Evolutionary conservation across 2,329 filamentous ascomycete genomes (phyloP).

Genomic region (Pyrenochaeta sp.): DNA sequence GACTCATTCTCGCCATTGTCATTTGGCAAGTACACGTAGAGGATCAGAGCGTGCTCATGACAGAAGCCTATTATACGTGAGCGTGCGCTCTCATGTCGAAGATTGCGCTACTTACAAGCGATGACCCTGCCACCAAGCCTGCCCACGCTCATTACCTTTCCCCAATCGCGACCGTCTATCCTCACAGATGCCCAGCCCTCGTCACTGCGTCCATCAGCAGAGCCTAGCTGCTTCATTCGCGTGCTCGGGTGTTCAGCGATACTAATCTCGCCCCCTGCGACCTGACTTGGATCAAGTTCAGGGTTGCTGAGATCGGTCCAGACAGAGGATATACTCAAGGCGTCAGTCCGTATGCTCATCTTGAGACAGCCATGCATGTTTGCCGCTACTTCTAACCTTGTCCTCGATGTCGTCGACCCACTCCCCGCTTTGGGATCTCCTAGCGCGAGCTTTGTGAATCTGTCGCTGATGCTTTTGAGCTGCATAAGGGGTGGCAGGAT

Average conservation of each 20-base stretch:
- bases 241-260: constrained; percentile 84
- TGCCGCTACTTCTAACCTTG: constrained; percentile 82
- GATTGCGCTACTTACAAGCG: constrained; percentile 69
- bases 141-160: constrained; percentile 90
- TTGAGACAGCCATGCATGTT: constrained; percentile 93
- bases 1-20: constrained; percentile 75
- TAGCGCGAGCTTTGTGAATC: constrained; percentile 83
- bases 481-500: constrained; percentile 86
- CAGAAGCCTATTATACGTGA: constrained; percentile 65
- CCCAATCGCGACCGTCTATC: constrained; percentile 95
- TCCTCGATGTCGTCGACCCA: constrained; percentile 35
- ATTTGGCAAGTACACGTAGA: constrained; percentile 82
- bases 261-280: constrained; percentile 70
- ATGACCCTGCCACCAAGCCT: constrained; percentile 89
- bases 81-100: background rate
- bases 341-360: constrained; percentile 82
- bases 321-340: constrained; percentile 81
- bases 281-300: constrained; percentile 79
- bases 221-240: constrained; percentile 69
- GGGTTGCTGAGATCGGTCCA: constrained; percentile 91
- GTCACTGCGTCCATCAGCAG: constrained; percentile 71
- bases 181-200: constrained; percentile 88
- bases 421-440: constrained; percentile 48
- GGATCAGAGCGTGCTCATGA: constrained; percentile 79
- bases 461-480: constrained; percentile 91